Conservation (phyloP, 1,139 yeast species). For the Schizosaccharomyces versatilis region DNA sequence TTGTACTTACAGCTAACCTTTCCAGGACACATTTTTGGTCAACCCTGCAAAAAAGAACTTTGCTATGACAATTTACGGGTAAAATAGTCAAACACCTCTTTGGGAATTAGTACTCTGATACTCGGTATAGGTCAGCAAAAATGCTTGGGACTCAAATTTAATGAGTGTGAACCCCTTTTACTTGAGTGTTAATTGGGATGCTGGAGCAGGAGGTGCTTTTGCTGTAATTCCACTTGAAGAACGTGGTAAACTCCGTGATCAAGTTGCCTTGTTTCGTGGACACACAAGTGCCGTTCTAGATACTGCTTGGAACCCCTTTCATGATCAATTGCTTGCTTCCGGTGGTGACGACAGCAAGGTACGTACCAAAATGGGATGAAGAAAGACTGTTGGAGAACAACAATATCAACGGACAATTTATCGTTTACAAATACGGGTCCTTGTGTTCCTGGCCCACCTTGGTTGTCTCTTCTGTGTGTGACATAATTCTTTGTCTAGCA, state of each 20-base stretch:
- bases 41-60: conserved; percentile 65
- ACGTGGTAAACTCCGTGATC: conserved; percentile 86
- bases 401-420: not conserved
- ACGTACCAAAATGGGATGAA: not conserved
- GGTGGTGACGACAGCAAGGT: conserved; percentile 74
- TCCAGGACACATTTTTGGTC: conserved; percentile 64
- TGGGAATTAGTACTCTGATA: not conserved
- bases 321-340: conserved; percentile 52
- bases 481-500: no score
- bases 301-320: conserved; percentile 83
- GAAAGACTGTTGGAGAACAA: no score
- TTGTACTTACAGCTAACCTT: not conserved
- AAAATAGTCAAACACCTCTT: conserved; percentile 15
- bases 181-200: conserved; percentile 72
- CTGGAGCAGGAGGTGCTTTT: conserved; percentile 94
- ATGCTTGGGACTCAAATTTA: conserved; percentile 90
- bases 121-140: conserved; percentile 39
- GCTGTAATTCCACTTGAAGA: conserved; percentile 72
- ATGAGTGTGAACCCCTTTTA: conserved; percentile 63
- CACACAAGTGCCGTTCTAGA: conserved; percentile 89
- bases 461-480: no score
- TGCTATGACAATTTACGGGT: conserved; percentile 59
- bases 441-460: not conserved
- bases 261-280: conserved; percentile 80
- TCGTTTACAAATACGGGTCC: not conserved